Base-by-base conservation (phyloP, 257 asterid genomes). In the Fraxinus anomala region DNA sequence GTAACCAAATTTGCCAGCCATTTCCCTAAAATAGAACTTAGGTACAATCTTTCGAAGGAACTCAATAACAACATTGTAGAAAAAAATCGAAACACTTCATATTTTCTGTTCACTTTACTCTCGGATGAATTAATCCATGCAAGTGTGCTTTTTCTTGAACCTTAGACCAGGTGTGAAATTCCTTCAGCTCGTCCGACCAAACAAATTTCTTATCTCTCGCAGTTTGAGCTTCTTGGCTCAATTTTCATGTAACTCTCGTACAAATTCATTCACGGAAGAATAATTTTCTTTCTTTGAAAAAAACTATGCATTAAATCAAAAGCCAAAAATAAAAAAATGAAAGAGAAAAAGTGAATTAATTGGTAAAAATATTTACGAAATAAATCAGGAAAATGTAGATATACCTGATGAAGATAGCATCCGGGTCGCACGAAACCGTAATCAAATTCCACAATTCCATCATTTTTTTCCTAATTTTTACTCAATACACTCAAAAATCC, bases 361-460 rank as follows among this genome's bases (percentile, higher is more conserved):
- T 14, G 19, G n/a, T 44, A 44, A 13, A 44, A 3, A 44, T 42
- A 42, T 14, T 12, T 2, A 44, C 19, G 54, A 13, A 44, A 13
- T 44, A 13, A 44, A 44, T 44, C 19, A 14, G 54, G 54, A 66
- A 4, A 73, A 51, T 73, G 77, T 6, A 17, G 9, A 17, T 49
- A 67, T 73, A 80, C 83, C 83, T 80, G 76, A 74, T 71, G n/a
- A 51, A 80, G 72, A 68, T 74, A 68, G 76, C 49, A 49, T 39
- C 79, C 3, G 79, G 1, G 44, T 78, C 79, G 79, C 83, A 74
- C 0, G 51, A 34, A 24, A 80, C 72, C 54, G 30, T 49, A 2
- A 28, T 74, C 21, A 66, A 30, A 24, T 74, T 74, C 79, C 69
- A 49, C 75, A 23, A 11, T 28, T 66, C 12, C 59, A 51, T 19